Evolutionary conservation across 805 yeast species (phyloP), one percentile per base, ranked within the genome.

Genomic region (Hanseniaspora valbyensis): DNA sequence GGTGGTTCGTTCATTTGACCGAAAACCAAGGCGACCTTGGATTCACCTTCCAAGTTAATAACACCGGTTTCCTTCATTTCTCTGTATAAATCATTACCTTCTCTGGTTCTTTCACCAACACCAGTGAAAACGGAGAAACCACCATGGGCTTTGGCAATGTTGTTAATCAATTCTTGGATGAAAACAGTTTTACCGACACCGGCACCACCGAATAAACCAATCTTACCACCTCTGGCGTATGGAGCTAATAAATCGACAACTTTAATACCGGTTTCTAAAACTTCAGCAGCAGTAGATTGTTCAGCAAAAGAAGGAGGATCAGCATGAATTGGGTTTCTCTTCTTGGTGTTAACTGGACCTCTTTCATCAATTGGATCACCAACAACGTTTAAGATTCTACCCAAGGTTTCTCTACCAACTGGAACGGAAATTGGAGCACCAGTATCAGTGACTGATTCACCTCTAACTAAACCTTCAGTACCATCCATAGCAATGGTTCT

Each of bases 1-100:
- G 98, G 98, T 69, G 98, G 98, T 81, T 90, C 98, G 81, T 90
- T 90, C 98, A 90, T 90, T 80, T 92, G 98, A 74, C 98, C 98
- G 80, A 90, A 90, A 57, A 90, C 98, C 68, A 90, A 80, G 62
- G 97, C 94, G 76, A 92, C 98, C 83, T 92, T 92, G 68, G 98
- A 92, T 65, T 92, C 97, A 74, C 98, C 98, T 71, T 92, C 97
- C 65, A 90, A 80, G 85, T 92, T 88, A 75, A 92, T 92, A 76
- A 92, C 97, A 81, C 97, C 97, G 62, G 98, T 90, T 80, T 92
- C 98, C 70, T 82, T 87, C 98, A 92, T 92, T 78, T 92, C 98
- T 81, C 96, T 94, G 95, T 90, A 90, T 74, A 90, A 82, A 83
- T 90, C 98, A 81, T 90, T 92, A 87, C 98, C 98, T 80, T 90